Percentiles rank a stretch among this genome's conserved stretches.
Evolutionary conservation across 441 rosid species (phyloP).

Genomic region (Cnidoscolus chayamansa): DNA sequence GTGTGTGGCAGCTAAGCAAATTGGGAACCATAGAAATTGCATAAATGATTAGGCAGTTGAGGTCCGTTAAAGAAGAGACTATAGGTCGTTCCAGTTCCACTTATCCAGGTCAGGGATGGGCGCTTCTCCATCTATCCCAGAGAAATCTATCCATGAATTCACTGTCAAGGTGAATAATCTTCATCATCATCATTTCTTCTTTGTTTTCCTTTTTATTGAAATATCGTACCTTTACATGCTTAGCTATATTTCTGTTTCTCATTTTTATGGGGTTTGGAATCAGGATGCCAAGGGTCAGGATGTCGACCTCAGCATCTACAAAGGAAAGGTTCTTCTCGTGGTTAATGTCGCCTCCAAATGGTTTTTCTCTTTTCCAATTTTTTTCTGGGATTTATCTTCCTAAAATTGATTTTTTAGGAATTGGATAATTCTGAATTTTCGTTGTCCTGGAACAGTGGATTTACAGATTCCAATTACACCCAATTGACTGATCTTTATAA

Average conservation of each 20-base stretch:
- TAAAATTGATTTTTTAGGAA: neutral
- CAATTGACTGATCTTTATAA: constrained; percentile 70
- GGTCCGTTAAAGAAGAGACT: too few relatives aligned
- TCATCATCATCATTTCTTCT: neutral
- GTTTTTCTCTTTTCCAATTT: constrained; percentile 33
- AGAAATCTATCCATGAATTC: constrained; percentile 79
- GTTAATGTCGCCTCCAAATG: constrained; percentile 97
- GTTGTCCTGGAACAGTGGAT: constrained; percentile 51
- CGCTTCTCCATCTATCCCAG: constrained; percentile 59
- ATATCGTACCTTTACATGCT: neutral
- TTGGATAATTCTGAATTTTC: neutral
- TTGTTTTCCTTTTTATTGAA: neutral
- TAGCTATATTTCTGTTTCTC: too few relatives aligned
- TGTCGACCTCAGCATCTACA: constrained; percentile 60
- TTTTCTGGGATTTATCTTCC: neutral
- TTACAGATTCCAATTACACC: constrained; percentile 76
- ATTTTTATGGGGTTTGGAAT: neutral
- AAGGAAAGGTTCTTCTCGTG: constrained; percentile 77
- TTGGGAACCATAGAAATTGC: too few relatives aligned
- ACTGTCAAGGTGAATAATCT: constrained; percentile 51
- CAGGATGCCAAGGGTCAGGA: constrained; percentile 71
- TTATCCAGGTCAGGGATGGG: constrained; percentile 43
- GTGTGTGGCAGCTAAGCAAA: too few relatives aligned
- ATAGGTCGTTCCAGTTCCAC: neutral
- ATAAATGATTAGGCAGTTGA: too few relatives aligned